These are phyloP conservation scores for Coniochaeta hoffmannii DNA, from an alignment of 2,329 filamentous ascomycete genomes.

Conservation along the genomic window DNA sequence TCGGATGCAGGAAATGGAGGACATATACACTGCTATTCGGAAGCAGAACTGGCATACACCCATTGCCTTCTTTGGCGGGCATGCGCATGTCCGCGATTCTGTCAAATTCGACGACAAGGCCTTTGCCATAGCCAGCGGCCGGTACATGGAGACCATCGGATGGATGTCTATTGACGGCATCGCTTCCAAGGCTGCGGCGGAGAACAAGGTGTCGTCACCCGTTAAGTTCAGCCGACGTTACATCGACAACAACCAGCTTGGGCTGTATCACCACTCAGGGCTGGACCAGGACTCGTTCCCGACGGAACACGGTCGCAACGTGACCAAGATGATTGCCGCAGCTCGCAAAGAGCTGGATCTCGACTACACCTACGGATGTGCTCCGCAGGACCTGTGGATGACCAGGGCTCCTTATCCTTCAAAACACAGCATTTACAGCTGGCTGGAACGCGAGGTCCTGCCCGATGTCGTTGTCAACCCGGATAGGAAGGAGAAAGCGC, in stretches of 20 bases:
- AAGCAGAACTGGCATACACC: slow-evolving; percentile 70
- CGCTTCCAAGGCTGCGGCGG: slow-evolving; percentile 23
- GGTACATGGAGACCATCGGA: slow-evolving; percentile 92
- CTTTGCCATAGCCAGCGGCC: slow-evolving; percentile 75
- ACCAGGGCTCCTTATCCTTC: slow-evolving; percentile 67
- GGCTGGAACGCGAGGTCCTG: slow-evolving; percentile 69
- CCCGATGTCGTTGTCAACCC: slow-evolving; percentile 56
- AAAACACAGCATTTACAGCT: slow-evolving; percentile 70
- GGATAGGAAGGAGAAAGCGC: slow-evolving; percentile 51
- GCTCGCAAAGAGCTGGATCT: slow-evolving; percentile 66
- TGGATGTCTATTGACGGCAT: slow-evolving; percentile 80
- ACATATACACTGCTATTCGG: slow-evolving; percentile 73
- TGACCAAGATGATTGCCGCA: slow-evolving; percentile 60
- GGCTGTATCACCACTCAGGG: slow-evolving; percentile 72
- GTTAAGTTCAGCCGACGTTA: slow-evolving; percentile 70
- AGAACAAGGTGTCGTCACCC: slow-evolving; percentile 21
- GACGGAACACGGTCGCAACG: slow-evolving; percentile 66
- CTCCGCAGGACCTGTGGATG: slow-evolving; percentile 75
- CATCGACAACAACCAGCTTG: slow-evolving; percentile 89
- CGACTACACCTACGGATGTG: slow-evolving; percentile 73
- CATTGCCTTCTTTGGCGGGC: slow-evolving; percentile 87
- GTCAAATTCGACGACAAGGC: slow-evolving; percentile 70
- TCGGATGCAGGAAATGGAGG: slow-evolving; percentile 69
- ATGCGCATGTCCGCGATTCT: slow-evolving; percentile 83
- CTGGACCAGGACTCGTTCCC: slow-evolving; percentile 66